A percentile compares a stretch with the other conserved stretches of the same genome.
Evolutionary conservation across 2,329 filamentous ascomycete species (phyloP).

Genomic region (Dactylellina haptotyla): DNA sequence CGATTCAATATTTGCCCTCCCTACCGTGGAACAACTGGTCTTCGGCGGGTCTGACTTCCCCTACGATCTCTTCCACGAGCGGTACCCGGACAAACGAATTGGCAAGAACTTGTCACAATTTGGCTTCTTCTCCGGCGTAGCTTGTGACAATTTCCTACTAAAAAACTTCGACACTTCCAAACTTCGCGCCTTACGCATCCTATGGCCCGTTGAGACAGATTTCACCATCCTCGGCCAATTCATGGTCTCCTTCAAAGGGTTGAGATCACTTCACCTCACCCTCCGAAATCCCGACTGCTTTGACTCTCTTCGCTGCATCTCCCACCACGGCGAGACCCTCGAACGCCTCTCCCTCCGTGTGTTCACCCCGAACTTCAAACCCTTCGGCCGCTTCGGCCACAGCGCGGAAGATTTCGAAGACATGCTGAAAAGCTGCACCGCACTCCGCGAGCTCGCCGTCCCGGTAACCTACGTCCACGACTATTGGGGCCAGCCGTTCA

Average conservation of each 20-base stretch:
- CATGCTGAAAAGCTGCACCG: conserved; percentile 33
- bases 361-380: conserved; percentile 37
- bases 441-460: conserved; percentile 33
- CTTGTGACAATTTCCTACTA: conserved; percentile 26
- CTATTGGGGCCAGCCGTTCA: conserved; percentile 5
- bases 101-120: conserved; percentile 43
- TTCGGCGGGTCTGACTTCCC: conserved; percentile 50
- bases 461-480: conserved; percentile 38
- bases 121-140: conserved; percentile 45
- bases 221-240: conserved; percentile 29
- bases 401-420: conserved; percentile 26
- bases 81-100: conserved; percentile 20
- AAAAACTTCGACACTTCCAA: conserved; percentile 27
- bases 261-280: conserved; percentile 37
- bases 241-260: conserved; percentile 38
- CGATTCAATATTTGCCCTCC: conserved; percentile 31
- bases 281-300: conserved; percentile 39
- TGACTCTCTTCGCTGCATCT: conserved; percentile 29
- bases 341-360: conserved; percentile 38
- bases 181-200: conserved; percentile 32
- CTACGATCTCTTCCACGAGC: conserved; percentile 36
- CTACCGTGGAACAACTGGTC: conserved; percentile 34
- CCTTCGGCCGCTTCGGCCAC: conserved; percentile 29
- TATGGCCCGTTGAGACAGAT: conserved; percentile 47
- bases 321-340: conserved; percentile 35